These are phyloP conservation scores for Blastobotrys mokoenaii DNA, from an alignment of 805 yeast species.

Conservation along the genomic window DNA sequence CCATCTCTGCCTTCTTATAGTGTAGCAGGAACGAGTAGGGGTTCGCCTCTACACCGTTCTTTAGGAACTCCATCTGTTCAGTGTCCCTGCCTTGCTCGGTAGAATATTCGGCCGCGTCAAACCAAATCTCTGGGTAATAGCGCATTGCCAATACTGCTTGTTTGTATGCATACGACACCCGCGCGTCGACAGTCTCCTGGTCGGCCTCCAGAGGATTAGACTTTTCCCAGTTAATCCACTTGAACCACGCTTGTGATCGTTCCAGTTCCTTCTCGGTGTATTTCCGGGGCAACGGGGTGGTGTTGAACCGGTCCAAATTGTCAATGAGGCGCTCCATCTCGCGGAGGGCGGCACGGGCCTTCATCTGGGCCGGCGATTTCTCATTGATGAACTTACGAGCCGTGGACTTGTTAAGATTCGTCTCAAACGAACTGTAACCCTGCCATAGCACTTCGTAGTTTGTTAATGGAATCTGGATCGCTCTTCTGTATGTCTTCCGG, in stretches of 20 bases:
- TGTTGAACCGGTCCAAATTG: constrained; percentile 35
- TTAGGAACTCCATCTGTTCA: constrained; percentile 37
- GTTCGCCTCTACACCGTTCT: constrained; percentile 51
- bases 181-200: constrained; percentile 38
- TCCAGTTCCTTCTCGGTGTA: constrained; percentile 21
- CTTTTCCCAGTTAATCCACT: constrained; percentile 77
- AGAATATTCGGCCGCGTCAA: constrained; percentile 39
- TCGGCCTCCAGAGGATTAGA: constrained; percentile 57
- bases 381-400: constrained; percentile 83
- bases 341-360: constrained; percentile 65
- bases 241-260: constrained; percentile 53
- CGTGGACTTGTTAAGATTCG: constrained; percentile 58
- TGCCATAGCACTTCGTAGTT: constrained; percentile 75
- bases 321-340: constrained; percentile 58
- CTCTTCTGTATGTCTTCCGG: constrained; percentile 61
- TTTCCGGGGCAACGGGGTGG: constrained; percentile 24
- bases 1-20: constrained; percentile 58
- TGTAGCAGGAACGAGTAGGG: constrained; percentile 63
- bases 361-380: constrained; percentile 76
- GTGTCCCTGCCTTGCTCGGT: constrained; percentile 28
- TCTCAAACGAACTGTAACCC: constrained; percentile 76
- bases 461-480: constrained; percentile 66
- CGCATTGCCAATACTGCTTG: constrained; percentile 56
- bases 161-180: constrained; percentile 65
- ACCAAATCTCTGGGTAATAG: constrained; percentile 73